These are phyloP conservation scores for Pseudocercospora crystallina DNA, from an alignment of 2,329 filamentous ascomycete species.

Conservation along the genomic window DNA sequence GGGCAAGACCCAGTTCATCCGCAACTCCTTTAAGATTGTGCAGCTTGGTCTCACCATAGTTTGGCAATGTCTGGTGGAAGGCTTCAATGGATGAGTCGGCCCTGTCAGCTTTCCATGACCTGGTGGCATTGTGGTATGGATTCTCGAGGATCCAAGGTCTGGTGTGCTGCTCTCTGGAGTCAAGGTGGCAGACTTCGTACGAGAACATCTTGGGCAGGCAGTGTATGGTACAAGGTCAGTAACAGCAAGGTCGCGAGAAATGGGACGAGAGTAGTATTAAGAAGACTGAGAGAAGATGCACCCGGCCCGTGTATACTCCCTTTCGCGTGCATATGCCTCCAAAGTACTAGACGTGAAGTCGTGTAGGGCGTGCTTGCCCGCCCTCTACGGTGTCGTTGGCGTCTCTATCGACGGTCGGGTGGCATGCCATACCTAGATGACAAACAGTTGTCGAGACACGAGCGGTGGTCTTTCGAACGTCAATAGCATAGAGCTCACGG, in stretches of 20 bases:
- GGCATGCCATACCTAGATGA: too few relatives aligned
- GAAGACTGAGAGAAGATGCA: constrained; percentile 17
- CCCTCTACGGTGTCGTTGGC: too few relatives aligned
- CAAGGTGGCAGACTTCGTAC: constrained; percentile 25
- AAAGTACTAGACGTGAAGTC: too few relatives aligned
- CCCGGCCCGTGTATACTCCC: too few relatives aligned
- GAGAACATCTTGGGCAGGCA: constrained; percentile 25
- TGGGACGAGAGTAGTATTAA: constrained; percentile 36
- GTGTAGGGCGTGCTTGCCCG: too few relatives aligned
- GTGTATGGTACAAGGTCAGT: constrained; percentile 9
- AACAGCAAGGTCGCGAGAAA: too few relatives aligned
- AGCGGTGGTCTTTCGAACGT: too few relatives aligned
- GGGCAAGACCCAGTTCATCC: constrained; percentile 55
- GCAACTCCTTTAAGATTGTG: constrained; percentile 56
- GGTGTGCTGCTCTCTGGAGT: constrained; percentile 6
- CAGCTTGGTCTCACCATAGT: constrained; percentile 58
- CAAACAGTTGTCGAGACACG: too few relatives aligned
- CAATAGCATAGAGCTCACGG: too few relatives aligned
- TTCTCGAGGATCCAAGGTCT: constrained; percentile 26
- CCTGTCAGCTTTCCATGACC: not conserved
- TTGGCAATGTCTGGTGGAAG: constrained; percentile 61
- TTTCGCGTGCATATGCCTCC: too few relatives aligned
- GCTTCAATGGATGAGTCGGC: constrained; percentile 24
- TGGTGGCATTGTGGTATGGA: constrained; percentile 1
- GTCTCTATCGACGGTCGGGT: too few relatives aligned